Conservation (phyloP, 2,329 filamentous ascomycete species). For the Neonectria faginata region DNA sequence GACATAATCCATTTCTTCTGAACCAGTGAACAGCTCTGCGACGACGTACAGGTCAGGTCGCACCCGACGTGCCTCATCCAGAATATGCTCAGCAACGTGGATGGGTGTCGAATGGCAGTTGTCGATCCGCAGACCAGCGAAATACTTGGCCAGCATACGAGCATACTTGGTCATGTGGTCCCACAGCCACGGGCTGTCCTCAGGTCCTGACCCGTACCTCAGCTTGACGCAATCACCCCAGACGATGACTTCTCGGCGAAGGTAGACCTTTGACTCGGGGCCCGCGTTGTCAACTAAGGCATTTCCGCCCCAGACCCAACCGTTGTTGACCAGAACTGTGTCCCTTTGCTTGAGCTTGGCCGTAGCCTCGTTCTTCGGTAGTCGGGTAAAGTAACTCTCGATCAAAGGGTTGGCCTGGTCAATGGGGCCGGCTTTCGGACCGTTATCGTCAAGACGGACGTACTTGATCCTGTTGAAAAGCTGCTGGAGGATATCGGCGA, state of each 20-base stretch:
- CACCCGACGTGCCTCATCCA: slow-evolving; percentile 91
- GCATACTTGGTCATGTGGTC: slow-evolving; percentile 96
- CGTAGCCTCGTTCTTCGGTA: slow-evolving; percentile 83
- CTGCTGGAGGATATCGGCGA: slow-evolving; percentile 86
- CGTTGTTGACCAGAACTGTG: slow-evolving; percentile 91
- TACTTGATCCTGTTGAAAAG: slow-evolving; percentile 96
- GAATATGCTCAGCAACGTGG: slow-evolving; percentile 92
- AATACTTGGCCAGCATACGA: slow-evolving; percentile 91
- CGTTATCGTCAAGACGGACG: slow-evolving; percentile 89
- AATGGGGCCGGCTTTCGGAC: slow-evolving; percentile 86
- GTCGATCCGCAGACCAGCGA: slow-evolving; percentile 95
- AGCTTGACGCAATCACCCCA: slow-evolving; percentile 99
- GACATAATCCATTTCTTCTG: slow-evolving; percentile 94
- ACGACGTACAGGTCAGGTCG: slow-evolving; percentile 91
- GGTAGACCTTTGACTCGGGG: slow-evolving; percentile 87
- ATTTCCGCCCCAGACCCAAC: slow-evolving; percentile 99
- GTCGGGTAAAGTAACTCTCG: slow-evolving; percentile 93
- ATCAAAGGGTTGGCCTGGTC: slow-evolving; percentile 83
- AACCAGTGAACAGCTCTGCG: slow-evolving; percentile 94
- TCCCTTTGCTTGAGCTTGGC: slow-evolving; percentile 80
- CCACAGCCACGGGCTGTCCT: slow-evolving; percentile 95
- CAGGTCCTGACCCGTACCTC: slow-evolving; percentile 81
- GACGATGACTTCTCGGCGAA: slow-evolving; percentile 95
- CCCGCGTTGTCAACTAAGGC: slow-evolving; percentile 95
- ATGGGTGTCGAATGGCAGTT: slow-evolving; percentile 98